These are phyloP conservation scores for Amphibolis antarctica DNA, from an alignment of 106 monocot species.

Conservation along the genomic window DNA sequence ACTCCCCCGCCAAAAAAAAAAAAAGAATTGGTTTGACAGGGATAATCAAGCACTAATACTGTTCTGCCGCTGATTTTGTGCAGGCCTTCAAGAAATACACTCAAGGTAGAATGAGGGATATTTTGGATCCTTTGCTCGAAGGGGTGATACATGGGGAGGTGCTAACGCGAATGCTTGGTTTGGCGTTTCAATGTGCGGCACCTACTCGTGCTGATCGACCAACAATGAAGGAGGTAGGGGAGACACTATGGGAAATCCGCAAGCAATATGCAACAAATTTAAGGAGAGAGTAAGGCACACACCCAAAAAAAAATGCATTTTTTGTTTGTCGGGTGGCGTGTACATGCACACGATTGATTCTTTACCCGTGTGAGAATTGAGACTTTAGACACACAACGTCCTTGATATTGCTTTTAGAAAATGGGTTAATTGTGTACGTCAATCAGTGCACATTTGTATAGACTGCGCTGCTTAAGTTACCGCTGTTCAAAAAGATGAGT, in stretches of 20 bases:
- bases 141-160: constrained; percentile 44
- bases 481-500: too few relatives aligned
- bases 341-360: too few relatives aligned
- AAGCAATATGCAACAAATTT: constrained; percentile 34
- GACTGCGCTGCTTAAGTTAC: too few relatives aligned
- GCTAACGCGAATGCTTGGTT: constrained; percentile 28
- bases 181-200: constrained; percentile 77
- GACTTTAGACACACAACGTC: too few relatives aligned
- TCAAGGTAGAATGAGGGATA: constrained; percentile 28
- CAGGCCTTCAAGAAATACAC: constrained; percentile 67
- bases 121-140: constrained; percentile 38
- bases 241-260: constrained; percentile 72
- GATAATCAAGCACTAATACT: neutral
- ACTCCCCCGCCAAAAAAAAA: too few relatives aligned
- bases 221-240: constrained; percentile 64
- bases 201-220: constrained; percentile 65
- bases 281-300: constrained; percentile 5
- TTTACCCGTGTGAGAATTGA: too few relatives aligned
- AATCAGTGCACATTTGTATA: too few relatives aligned
- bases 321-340: neutral
- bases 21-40: too few relatives aligned
- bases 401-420: too few relatives aligned
- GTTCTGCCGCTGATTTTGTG: neutral
- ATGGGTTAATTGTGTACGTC: too few relatives aligned
- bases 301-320: neutral